phyloP scores from a whole-genome alignment of 1,284 basidiomycete species.

The Coniferiporia weirii region DNA sequence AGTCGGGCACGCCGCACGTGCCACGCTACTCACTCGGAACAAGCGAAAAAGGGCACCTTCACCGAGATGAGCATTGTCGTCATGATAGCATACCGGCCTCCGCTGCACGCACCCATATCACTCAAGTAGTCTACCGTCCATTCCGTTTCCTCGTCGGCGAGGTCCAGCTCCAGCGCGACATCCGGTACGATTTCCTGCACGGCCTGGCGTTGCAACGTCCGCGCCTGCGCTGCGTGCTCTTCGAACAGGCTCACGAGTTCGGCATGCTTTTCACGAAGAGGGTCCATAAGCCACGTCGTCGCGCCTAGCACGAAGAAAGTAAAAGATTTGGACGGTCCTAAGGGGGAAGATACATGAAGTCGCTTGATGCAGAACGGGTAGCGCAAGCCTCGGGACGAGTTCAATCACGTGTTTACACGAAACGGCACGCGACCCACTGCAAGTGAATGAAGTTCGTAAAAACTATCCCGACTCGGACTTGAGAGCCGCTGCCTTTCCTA shows the following conservation, averaged over 20 bases:
- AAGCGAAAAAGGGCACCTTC: slow-evolving; percentile 52
- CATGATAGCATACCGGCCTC: background rate
- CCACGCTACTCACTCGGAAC: slow-evolving; percentile 43
- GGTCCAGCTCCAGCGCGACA: slow-evolving; percentile 49
- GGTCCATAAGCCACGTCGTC: background rate
- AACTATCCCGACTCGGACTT: too few relatives aligned
- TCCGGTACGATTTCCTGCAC: slow-evolving; percentile 55
- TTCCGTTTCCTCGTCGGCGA: slow-evolving; percentile 39
- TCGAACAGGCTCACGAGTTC: slow-evolving; percentile 5
- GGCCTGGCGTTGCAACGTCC: slow-evolving; percentile 20
- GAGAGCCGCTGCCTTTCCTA: too few relatives aligned
- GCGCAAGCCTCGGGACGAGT: too few relatives aligned
- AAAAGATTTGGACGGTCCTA: background rate
- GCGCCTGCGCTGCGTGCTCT: slow-evolving; percentile 1
- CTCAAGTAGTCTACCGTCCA: slow-evolving; percentile 56
- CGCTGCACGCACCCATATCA: slow-evolving; percentile 45
- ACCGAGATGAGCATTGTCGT: background rate
- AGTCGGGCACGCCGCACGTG: slow-evolving; percentile 3
- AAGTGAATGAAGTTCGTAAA: too few relatives aligned
- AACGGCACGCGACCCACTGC: too few relatives aligned
- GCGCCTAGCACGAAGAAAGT: background rate
- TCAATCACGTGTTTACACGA: too few relatives aligned
- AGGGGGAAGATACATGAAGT: too few relatives aligned
- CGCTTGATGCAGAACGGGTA: too few relatives aligned
- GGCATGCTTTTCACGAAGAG: background rate